Evolutionary conservation across 164 flowering plant genomes (phyloP), one percentile per base, ranked within the genome.

Genomic region (Annona squamosa): DNA sequence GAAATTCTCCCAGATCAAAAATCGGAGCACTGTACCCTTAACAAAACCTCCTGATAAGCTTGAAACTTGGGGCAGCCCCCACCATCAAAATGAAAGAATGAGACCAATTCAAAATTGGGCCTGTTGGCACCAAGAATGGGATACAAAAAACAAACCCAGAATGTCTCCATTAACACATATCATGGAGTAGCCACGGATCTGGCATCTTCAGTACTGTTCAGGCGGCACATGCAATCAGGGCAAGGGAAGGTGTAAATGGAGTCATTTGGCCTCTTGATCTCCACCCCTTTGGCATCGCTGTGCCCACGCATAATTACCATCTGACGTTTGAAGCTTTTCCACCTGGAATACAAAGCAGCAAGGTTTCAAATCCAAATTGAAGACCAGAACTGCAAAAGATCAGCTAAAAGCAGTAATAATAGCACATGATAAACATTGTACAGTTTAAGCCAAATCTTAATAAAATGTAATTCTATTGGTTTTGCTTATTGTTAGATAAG

Each of bases 191-290:
- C 78, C 75, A 84, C 77, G 43, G 88, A 77, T 80, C 77, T 89
- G 63, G 83, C 72, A 76, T 81, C 87, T 48, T 83, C 86, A 68
- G 92, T 65, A 67, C 81, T 91, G 77, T 85, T 88, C 17, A 48
- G 6, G 44, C 79, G 90, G 78, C 97, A 94, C 97, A 92, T 92
- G 85, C 97, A 94, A 81, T 92, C 88, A 1, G 99, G 96, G 76
- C 99, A 94, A 4, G 99, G 99, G 78, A 87, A 88, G 43, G 89
- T 85, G 80, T 95, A 93, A 71, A 91, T 84, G 4, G 99, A 91
- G 72, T 93, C 97, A 72, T 78, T 86, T 16, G 89, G 89, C 71
- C 97, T 86, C 81, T 88, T 95, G 5, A 88, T 78, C 78, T 89
- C 91, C 44, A 86, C 75, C 16, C 99, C 98, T 75, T 95, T 95